These are phyloP conservation scores for Cladophialophora carrionii DNA, from an alignment of 2,329 filamentous ascomycete species.

Conservation along the genomic window DNA sequence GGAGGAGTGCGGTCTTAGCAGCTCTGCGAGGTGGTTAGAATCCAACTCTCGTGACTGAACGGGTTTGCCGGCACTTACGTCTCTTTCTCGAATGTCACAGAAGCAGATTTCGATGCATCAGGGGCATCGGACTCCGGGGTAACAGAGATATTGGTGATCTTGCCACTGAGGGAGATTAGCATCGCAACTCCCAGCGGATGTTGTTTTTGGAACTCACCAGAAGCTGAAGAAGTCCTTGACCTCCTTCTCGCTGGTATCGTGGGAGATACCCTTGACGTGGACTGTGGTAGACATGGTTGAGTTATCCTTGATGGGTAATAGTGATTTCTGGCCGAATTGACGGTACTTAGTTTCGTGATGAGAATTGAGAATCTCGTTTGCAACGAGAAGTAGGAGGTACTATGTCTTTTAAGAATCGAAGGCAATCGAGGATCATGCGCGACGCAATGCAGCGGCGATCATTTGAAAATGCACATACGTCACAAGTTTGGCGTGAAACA, in stretches of 20 bases:
- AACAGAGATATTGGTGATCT: constrained; percentile 82
- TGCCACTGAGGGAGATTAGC: constrained; percentile 65
- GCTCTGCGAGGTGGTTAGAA: constrained; percentile 55
- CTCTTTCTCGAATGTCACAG: constrained; percentile 95
- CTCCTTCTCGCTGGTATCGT: constrained; percentile 82
- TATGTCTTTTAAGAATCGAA: constrained; percentile 1
- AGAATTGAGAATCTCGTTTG: not conserved
- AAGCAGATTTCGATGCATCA: constrained; percentile 75
- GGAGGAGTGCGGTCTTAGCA: constrained; percentile 92
- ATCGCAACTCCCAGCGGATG: not conserved
- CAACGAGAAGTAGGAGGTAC: not conserved
- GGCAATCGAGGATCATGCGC: constrained; percentile 1
- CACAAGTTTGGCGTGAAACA: not conserved
- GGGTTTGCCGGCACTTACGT: constrained; percentile 55
- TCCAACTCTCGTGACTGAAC: not conserved
- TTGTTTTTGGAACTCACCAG: constrained; percentile 59
- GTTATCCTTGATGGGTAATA: not conserved
- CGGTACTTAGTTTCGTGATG: not conserved
- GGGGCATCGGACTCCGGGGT: constrained; percentile 59
- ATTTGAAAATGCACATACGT: not conserved
- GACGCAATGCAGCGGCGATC: constrained; percentile 2
- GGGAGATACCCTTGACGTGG: constrained; percentile 85
- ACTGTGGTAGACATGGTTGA: constrained; percentile 64
- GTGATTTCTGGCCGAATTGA: not conserved
- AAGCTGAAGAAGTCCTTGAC: constrained; percentile 93